phyloP scores from a whole-genome alignment of 108 stramenopile genomes.

The Phaeodactylum tricornutum region DNA sequence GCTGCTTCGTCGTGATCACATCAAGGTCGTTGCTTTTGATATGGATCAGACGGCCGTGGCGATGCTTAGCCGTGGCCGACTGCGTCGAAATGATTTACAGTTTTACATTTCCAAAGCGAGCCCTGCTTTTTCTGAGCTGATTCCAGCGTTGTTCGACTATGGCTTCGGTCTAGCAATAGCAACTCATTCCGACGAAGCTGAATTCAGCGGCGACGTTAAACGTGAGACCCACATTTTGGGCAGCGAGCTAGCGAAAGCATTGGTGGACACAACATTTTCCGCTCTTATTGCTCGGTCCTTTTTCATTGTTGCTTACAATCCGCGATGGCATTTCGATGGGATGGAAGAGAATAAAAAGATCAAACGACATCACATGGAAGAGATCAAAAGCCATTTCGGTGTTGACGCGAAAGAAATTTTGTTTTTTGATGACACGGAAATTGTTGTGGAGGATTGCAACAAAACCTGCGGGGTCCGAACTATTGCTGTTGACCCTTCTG shows the following conservation, averaged over 20 bases:
- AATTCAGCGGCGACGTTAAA: slow-evolving; percentile 10
- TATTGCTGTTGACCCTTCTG: slow-evolving; percentile 1
- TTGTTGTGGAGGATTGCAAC: slow-evolving; percentile 6
- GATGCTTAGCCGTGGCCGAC: slow-evolving; percentile 14
- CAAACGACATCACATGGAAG: slow-evolving; percentile 19
- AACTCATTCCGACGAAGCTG: slow-evolving; percentile 23
- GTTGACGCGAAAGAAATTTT: slow-evolving; percentile 5
- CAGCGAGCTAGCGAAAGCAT: slow-evolving; percentile 7
- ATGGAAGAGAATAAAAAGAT: slow-evolving; percentile 2
- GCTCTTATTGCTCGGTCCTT: not conserved
- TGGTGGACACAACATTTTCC: slow-evolving; percentile 8
- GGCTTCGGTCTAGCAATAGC: slow-evolving; percentile 16
- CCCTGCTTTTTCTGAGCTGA: slow-evolving; percentile 11
- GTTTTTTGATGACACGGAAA: slow-evolving; percentile 16
- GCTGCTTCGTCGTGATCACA: slow-evolving; percentile 1
- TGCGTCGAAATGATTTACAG: slow-evolving; percentile 6
- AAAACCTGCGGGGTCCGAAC: slow-evolving; percentile 11
- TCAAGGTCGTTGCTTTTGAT: slow-evolving; percentile 19
- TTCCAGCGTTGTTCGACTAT: slow-evolving; percentile 7
- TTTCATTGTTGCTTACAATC: slow-evolving; percentile 23
- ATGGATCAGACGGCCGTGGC: slow-evolving; percentile 25
- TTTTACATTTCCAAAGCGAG: slow-evolving; percentile 10
- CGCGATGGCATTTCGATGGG: slow-evolving; percentile 3
- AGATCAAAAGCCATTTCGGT: slow-evolving; percentile 7
- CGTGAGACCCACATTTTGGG: slow-evolving; percentile 22